Base-by-base conservation (phyloP, 148 eudicot species). In the Camellia granthamiana region DNA sequence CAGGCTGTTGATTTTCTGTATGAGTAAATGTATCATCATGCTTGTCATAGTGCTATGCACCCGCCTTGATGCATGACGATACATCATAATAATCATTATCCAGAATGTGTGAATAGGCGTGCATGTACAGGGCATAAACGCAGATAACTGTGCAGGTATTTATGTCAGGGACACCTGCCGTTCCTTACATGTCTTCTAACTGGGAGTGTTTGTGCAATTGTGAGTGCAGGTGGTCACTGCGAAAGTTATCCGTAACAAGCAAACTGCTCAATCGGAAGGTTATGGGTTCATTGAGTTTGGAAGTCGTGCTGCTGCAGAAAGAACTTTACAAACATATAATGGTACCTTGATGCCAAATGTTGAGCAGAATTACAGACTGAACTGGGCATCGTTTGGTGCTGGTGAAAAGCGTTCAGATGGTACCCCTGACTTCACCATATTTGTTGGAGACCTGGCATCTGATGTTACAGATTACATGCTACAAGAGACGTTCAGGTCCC, bases 391-490 rank as follows among this genome's bases (percentile, higher is more conserved):
- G 41, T 87, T 87, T 84, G 98, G 99, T 56, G 87, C 88, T 16
- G 97, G 99, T 65, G 98, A 96, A 85, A 96, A 89, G 62, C 88
- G 92, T 67, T 65, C 84, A 16, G 98, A 92, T 83, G 93, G 91
- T 74, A 56, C 83, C 74, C 82, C 94, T 73, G 99, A 94, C n/a
- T 75, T 83, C 86, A 88, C 99, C 30, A 86, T 96, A 71, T 96
- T 96, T 87, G 98, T 96, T 42, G 99, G 98, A 62, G 99, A 96
- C 73, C 85, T 96, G 86, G 90, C 99, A 58, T 80, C 94, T 74
- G 98, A 96, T 83, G 98, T 96, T 68, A 89, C 94, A 69, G 99
- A 96, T 86, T 91, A 87, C 72, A 75, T 86, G 84, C 84, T 96
- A 69, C 94, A 89, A 80, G 97, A 96, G 88, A 92, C 97, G 42